Evolutionary conservation across 2,329 filamentous ascomycete genomes (phyloP).

Genomic region (Fusarium graminum): DNA sequence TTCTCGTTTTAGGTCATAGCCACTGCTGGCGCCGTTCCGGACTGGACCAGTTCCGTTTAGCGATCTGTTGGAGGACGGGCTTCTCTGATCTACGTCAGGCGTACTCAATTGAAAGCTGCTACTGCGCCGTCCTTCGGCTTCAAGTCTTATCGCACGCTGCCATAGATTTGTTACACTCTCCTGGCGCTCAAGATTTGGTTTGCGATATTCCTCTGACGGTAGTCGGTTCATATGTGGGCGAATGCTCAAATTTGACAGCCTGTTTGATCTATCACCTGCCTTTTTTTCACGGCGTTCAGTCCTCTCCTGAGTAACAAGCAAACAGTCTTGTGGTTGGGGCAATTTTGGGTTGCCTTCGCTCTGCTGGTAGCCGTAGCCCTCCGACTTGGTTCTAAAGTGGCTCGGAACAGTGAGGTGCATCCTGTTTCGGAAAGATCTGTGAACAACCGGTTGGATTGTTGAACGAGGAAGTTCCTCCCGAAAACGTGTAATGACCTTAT

Average conservation of each 20-base stretch:
- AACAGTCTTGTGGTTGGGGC: background rate
- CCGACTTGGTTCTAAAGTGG: conserved; percentile 45
- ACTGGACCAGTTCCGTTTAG: conserved; percentile 2
- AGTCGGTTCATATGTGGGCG: conserved; percentile 27
- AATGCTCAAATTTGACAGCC: conserved; percentile 37
- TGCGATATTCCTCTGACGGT: conserved; percentile 21
- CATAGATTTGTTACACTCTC: conserved; percentile 48
- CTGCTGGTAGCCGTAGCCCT: background rate
- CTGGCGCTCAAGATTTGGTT: conserved; percentile 22
- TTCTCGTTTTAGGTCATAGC: conserved; percentile 9
- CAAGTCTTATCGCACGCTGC: conserved; percentile 48
- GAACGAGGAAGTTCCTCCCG: conserved; percentile 54
- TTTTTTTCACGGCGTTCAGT: background rate
- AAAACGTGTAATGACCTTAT: conserved; percentile 56
- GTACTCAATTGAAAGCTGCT: conserved; percentile 23
- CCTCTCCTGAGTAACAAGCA: background rate
- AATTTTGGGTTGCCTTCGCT: background rate
- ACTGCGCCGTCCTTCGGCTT: conserved; percentile 39
- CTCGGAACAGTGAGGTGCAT: conserved; percentile 54
- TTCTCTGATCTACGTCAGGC: conserved; percentile 7
- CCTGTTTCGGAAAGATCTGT: conserved; percentile 53
- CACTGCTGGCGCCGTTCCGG: conserved; percentile 13
- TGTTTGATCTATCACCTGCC: conserved; percentile 25
- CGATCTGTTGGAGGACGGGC: conserved; percentile 7
- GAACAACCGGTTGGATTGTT: conserved; percentile 14